These are phyloP conservation scores for Neurospora sp. DNA, from an alignment of 495 filamentous ascomycete species.

Conservation along the genomic window DNA sequence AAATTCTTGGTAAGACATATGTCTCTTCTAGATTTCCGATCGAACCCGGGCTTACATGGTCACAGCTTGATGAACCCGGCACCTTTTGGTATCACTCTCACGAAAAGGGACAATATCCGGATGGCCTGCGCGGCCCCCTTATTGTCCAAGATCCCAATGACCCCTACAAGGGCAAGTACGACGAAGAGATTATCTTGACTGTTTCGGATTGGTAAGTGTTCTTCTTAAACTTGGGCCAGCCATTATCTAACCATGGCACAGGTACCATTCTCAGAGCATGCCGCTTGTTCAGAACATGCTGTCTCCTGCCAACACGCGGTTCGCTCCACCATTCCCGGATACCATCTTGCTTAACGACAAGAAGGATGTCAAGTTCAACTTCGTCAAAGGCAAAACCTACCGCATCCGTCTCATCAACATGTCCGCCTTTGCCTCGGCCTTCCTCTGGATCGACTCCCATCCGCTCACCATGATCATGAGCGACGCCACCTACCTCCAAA, in stretches of 20 bases:
- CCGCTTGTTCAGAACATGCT: slow-evolving; percentile 45
- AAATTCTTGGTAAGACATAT: slow-evolving; percentile 50
- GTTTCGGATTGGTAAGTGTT: slow-evolving; percentile 53
- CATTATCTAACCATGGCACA: slow-evolving; percentile 36
- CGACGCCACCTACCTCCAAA: slow-evolving; percentile 33
- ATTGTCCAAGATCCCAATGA: slow-evolving; percentile 60
- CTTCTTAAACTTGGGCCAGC: slow-evolving; percentile 16
- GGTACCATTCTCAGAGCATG: slow-evolving; percentile 50
- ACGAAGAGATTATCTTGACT: slow-evolving; percentile 49
- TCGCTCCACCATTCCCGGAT: slow-evolving; percentile 52
- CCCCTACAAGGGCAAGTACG: slow-evolving; percentile 53
- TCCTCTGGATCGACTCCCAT: slow-evolving; percentile 54
- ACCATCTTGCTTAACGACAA: slow-evolving; percentile 58
- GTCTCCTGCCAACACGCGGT: slow-evolving; percentile 37
- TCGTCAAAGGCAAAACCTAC: slow-evolving; percentile 66
- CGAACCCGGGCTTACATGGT: slow-evolving; percentile 4
- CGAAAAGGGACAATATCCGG: slow-evolving; percentile 60
- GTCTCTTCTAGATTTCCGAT: not conserved
- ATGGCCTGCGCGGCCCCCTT: slow-evolving; percentile 63
- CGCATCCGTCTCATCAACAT: slow-evolving; percentile 67
- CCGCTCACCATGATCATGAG: slow-evolving; percentile 52
- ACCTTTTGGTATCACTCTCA: slow-evolving; percentile 85
- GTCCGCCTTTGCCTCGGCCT: slow-evolving; percentile 48
- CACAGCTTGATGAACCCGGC: slow-evolving; percentile 50
- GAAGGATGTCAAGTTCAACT: slow-evolving; percentile 42